Evolutionary conservation across 2,329 filamentous ascomycete species (phyloP).

Genomic region (Epichloe glyceriae): DNA sequence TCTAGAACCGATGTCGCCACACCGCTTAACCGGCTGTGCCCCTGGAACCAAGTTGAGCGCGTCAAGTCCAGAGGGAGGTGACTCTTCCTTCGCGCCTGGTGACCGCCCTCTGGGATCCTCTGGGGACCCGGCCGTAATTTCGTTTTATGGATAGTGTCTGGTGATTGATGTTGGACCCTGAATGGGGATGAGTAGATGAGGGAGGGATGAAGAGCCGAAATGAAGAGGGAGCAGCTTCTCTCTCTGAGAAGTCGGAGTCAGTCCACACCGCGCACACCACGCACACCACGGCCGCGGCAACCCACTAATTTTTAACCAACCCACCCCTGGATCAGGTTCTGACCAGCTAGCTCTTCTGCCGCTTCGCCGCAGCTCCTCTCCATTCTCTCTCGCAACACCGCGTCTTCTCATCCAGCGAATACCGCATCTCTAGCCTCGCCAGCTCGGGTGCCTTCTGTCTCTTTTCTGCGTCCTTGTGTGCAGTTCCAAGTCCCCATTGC

Average conservation of each 20-base stretch:
- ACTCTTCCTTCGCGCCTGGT: background rate
- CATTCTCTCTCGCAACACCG: background rate
- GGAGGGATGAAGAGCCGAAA: background rate
- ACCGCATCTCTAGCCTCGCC: conserved; percentile 1
- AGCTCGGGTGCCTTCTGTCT: conserved; percentile 1
- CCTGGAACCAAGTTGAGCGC: background rate
- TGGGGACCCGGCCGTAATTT: background rate
- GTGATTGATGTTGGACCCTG: background rate
- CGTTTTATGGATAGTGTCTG: background rate
- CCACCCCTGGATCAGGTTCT: too few relatives aligned
- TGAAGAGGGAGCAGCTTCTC: background rate
- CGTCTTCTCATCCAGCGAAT: background rate
- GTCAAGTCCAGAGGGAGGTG: background rate
- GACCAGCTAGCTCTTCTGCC: background rate
- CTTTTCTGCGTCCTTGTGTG: background rate
- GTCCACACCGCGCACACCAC: too few relatives aligned
- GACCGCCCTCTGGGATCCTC: background rate
- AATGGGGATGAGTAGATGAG: background rate
- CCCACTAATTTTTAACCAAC: too few relatives aligned
- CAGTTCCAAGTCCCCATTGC: background rate
- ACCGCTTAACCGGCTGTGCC: background rate
- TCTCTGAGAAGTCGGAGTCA: too few relatives aligned
- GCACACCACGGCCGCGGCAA: too few relatives aligned
- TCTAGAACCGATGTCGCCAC: background rate
- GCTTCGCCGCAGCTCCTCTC: background rate